Evolutionary conservation across 306 rosid genomes (phyloP).

Genomic region (Abrus pulchellus): DNA sequence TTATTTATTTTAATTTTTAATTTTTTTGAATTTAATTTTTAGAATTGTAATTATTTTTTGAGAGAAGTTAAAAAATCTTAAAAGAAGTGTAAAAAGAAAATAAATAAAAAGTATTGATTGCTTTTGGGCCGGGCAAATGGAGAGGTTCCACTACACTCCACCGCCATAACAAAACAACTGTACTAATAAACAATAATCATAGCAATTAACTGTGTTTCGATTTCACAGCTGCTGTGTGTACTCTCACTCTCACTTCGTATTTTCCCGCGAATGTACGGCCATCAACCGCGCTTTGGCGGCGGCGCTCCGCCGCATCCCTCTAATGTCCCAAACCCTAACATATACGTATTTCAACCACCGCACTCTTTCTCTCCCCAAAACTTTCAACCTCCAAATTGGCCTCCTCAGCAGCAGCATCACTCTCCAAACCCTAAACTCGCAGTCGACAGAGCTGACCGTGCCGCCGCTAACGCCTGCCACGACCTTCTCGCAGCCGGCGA

Average conservation of each 20-base stretch:
- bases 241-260: neutral
- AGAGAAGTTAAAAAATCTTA: no score
- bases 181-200: no score
- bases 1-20: no score
- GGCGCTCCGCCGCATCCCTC: neutral
- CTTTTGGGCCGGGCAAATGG: no score
- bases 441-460: constrained; percentile 50
- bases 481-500: constrained; percentile 62
- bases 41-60: no score
- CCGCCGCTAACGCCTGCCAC: constrained; percentile 60
- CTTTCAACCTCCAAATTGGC: constrained; percentile 30
- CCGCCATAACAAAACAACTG: no score
- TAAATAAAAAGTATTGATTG: no score
- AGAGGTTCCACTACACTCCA: no score
- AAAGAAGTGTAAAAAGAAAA: no score
- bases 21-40: no score
- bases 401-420: neutral
- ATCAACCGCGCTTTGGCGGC: constrained; percentile 34
- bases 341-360: constrained; percentile 2
- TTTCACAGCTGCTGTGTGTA: neutral
- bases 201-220: neutral
- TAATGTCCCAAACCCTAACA: constrained; percentile 41
- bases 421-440: constrained; percentile 36
- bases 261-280: constrained; percentile 59
- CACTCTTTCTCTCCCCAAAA: constrained; percentile 41